Percentiles rank a stretch among this genome's conserved stretches.
Conservation (phyloP, 495 filamentous ascomycete species). For the Tetracladium marchalianum region DNA sequence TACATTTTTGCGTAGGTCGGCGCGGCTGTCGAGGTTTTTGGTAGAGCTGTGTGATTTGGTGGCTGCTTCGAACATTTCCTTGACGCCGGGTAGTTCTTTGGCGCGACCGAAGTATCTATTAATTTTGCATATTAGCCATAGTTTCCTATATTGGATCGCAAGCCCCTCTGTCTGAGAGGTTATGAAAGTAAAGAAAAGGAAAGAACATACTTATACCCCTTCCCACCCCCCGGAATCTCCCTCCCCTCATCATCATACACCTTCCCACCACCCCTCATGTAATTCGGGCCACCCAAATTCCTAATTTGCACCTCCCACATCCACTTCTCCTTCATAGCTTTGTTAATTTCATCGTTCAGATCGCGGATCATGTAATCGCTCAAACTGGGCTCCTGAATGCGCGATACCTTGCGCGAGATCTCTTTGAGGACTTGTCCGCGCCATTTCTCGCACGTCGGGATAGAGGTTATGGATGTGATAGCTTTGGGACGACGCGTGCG, state of each 20-base stretch:
- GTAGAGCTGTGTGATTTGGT: slow-evolving; percentile 43
- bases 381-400: slow-evolving; percentile 82
- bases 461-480: slow-evolving; percentile 73
- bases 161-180: not conserved
- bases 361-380: slow-evolving; percentile 96
- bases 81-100: slow-evolving; percentile 85
- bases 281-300: slow-evolving; percentile 90
- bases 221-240: slow-evolving; percentile 83
- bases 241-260: slow-evolving; percentile 87
- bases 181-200: too few relatives aligned
- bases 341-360: slow-evolving; percentile 98
- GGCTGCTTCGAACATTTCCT: slow-evolving; percentile 87
- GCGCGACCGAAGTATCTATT: slow-evolving; percentile 78
- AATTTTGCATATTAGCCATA: slow-evolving; percentile 8
- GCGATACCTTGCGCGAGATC: slow-evolving; percentile 88
- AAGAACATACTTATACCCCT: slow-evolving; percentile 54
- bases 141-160: not conserved
- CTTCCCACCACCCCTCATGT: slow-evolving; percentile 76
- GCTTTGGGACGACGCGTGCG: slow-evolving; percentile 77
- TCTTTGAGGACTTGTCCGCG: slow-evolving; percentile 96
- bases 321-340: slow-evolving; percentile 95
- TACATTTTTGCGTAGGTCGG: slow-evolving; percentile 70
- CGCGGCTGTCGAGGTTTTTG: slow-evolving; percentile 47
- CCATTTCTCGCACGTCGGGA: slow-evolving; percentile 94
- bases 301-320: slow-evolving; percentile 97